Conservation (phyloP, 495 filamentous ascomycete species). For the Trypethelium eluteriae region DNA sequence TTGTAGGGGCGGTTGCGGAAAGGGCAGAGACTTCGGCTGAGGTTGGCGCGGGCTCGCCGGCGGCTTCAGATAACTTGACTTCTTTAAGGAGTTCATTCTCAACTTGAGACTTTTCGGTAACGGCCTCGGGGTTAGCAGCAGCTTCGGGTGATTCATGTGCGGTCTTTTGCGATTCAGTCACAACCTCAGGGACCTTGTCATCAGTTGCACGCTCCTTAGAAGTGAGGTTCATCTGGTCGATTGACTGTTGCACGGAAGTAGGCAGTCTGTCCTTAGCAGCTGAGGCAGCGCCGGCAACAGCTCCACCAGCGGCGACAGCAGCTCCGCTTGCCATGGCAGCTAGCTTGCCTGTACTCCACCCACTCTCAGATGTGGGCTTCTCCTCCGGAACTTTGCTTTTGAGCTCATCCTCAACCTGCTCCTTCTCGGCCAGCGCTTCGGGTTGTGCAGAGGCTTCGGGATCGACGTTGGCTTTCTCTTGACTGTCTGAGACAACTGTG, state of each 20-base stretch:
- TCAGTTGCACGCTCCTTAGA: slow-evolving; percentile 6
- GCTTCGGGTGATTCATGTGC: slow-evolving; percentile 24
- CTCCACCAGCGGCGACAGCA: slow-evolving; percentile 30
- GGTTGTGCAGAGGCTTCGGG: slow-evolving; percentile 3
- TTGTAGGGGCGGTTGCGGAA: slow-evolving; percentile 11
- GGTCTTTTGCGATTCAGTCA: slow-evolving; percentile 17
- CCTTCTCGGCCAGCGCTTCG: slow-evolving; percentile 30
- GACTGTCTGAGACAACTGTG: slow-evolving; percentile 59
- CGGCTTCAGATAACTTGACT: slow-evolving; percentile 21
- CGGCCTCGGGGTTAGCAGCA: slow-evolving; percentile 21
- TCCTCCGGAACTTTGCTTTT: slow-evolving; percentile 49
- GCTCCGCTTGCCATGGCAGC: slow-evolving; percentile 32
- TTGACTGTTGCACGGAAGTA: slow-evolving; percentile 19
- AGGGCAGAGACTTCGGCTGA: slow-evolving; percentile 15
- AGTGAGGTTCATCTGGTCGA: slow-evolving; percentile 24
- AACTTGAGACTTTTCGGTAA: slow-evolving; percentile 23
- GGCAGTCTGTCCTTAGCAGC: slow-evolving; percentile 24
- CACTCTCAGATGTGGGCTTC: slow-evolving; percentile 51
- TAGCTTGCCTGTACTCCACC: slow-evolving; percentile 41
- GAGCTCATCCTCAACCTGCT: slow-evolving; percentile 41
- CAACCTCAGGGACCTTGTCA: slow-evolving; percentile 16
- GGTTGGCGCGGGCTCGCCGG: slow-evolving; percentile 33
- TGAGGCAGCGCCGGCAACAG: slow-evolving; percentile 29
- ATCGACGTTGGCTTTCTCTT: slow-evolving; percentile 28
- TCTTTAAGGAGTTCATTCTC: slow-evolving; percentile 26